Evolutionary conservation across 139 green algal species (phyloP).

Genomic region (Micractinium conductrix): DNA sequence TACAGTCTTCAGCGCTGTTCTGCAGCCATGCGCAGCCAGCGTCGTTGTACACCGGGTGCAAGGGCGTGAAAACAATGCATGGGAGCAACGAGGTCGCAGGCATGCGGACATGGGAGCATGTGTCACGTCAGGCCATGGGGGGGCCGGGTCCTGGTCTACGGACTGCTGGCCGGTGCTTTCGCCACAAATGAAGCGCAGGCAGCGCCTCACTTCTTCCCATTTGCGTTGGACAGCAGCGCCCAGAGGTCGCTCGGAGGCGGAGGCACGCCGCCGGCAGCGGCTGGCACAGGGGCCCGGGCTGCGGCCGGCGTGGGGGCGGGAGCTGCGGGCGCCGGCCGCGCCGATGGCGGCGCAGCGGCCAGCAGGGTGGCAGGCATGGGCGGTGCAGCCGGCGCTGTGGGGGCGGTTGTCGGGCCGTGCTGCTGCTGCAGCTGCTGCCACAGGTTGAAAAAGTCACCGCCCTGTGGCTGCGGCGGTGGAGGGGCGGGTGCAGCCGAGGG

Average conservation of each 20-base stretch:
- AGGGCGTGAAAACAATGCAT: background rate
- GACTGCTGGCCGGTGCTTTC: too few species aligned
- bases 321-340: background rate
- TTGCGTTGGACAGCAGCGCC: background rate
- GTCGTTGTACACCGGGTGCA: background rate
- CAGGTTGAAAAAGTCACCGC: conserved; percentile 11
- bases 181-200: too few species aligned
- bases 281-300: background rate
- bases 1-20: too few species aligned
- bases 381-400: background rate
- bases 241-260: conserved; percentile 12
- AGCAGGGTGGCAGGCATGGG: background rate
- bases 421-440: conserved; percentile 48
- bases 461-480: background rate
- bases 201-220: background rate
- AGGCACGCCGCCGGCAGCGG: background rate
- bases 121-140: background rate
- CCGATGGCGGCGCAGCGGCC: background rate
- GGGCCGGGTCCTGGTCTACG: too few species aligned
- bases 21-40: background rate
- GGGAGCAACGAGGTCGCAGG: background rate
- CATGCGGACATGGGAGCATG: background rate
- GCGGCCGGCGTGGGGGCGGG: background rate
- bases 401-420: conserved; percentile 19
- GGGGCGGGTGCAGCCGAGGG: background rate